A percentile compares a stretch with the other conserved stretches of the same genome.
phyloP scores from a whole-genome alignment of 768 basidiomycete genomes.

The Mycena capillaripes region DNA sequence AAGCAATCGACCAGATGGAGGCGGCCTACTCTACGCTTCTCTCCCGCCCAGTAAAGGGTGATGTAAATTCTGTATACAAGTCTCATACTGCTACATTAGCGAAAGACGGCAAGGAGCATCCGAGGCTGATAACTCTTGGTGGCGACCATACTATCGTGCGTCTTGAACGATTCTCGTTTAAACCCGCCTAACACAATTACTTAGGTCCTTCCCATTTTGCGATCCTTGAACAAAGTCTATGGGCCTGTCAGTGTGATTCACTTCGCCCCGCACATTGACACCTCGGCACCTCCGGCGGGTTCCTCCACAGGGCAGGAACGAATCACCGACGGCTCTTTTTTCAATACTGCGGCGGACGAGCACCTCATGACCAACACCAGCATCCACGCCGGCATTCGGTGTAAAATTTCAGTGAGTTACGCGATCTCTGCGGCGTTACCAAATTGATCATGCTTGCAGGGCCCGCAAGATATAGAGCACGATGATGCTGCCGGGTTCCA shows the following conservation, averaged over 20 bases:
- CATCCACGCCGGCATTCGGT: slow-evolving; percentile 80
- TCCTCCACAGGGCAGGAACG: slow-evolving; percentile 61
- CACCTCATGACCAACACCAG: too few species aligned
- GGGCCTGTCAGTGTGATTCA: slow-evolving; percentile 71
- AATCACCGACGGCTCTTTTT: slow-evolving; percentile 79
- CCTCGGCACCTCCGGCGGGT: slow-evolving; percentile 41
- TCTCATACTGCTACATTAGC: slow-evolving; percentile 52
- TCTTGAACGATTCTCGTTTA: slow-evolving; percentile 38
- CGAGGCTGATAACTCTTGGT: slow-evolving; percentile 73
- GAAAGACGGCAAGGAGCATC: slow-evolving; percentile 71
- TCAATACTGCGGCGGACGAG: slow-evolving; percentile 72
- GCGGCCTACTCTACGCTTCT: slow-evolving; percentile 74
- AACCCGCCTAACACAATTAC: too few species aligned
- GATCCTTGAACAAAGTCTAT: slow-evolving; percentile 73
- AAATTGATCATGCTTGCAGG: slow-evolving; percentile 1
- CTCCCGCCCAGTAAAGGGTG: slow-evolving; percentile 54
- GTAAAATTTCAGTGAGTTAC: slow-evolving; percentile 15
- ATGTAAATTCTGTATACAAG: too few species aligned
- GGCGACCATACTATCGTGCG: slow-evolving; percentile 80
- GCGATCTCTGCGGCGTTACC: background rate
- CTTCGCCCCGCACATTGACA: slow-evolving; percentile 77
- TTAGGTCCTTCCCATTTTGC: slow-evolving; percentile 73
- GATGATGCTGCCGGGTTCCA: slow-evolving; percentile 52
- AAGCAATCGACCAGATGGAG: too few species aligned
- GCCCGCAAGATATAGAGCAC: slow-evolving; percentile 1